Evolutionary conservation across 768 basidiomycete genomes (phyloP).

Genomic region (Clitopilus hobsonii): DNA sequence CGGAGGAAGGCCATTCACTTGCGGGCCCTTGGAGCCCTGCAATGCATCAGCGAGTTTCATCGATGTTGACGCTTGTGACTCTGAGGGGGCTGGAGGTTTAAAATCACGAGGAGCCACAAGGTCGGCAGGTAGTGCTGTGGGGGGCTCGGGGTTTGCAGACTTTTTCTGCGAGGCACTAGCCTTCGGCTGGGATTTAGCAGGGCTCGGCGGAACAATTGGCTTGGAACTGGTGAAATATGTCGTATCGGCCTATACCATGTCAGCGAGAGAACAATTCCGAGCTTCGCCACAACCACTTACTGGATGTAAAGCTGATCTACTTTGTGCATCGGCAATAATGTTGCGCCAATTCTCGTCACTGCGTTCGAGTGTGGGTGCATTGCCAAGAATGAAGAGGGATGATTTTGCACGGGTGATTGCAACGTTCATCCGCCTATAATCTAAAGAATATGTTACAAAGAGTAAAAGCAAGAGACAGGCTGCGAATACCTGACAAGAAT

Average conservation of each 20-base stretch:
- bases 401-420: constrained; percentile 95
- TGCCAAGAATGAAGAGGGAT: constrained; percentile 90
- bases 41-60: background rate
- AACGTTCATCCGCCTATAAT: constrained; percentile 95
- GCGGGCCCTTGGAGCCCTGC: constrained; percentile 3
- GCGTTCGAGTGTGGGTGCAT: constrained; percentile 83
- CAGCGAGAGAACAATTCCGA: too few species aligned
- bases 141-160: background rate
- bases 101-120: constrained; percentile 15
- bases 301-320: constrained; percentile 56
- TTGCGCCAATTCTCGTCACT: constrained; percentile 76
- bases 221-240: constrained; percentile 19
- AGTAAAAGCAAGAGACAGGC: background rate
- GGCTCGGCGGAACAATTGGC: constrained; percentile 4
- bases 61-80: background rate
- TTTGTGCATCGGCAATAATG: constrained; percentile 74
- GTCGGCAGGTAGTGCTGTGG: constrained; percentile 12
- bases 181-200: constrained; percentile 17
- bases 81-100: constrained; percentile 5
- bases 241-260: constrained; percentile 16
- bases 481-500: constrained; percentile 69
- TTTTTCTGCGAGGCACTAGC: background rate
- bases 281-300: too few species aligned
- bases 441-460: constrained; percentile 24
- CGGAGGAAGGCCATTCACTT: constrained; percentile 7